A percentile compares a stretch with the other conserved stretches of the same genome.
Evolutionary conservation across 2,329 filamentous ascomycete genomes (phyloP).

Genomic region (Pseudocercospora macadamiae): DNA sequence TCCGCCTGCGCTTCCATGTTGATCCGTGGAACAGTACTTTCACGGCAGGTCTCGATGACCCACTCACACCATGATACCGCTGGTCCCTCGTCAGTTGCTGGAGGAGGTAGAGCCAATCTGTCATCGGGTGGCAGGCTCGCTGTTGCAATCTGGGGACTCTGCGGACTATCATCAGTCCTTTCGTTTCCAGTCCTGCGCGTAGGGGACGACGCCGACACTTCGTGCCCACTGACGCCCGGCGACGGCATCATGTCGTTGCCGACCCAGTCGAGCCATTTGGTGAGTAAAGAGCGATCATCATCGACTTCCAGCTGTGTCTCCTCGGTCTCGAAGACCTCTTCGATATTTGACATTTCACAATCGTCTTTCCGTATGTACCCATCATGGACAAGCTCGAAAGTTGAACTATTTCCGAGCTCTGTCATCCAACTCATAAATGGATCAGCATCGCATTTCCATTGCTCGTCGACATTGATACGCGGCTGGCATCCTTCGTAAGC

Average conservation of each 20-base stretch:
- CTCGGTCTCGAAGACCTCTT: too few relatives aligned
- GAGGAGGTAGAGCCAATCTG: too few relatives aligned
- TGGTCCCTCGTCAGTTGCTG: too few relatives aligned
- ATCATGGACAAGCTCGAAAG: not conserved
- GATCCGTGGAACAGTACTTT: too few relatives aligned
- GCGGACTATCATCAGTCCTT: not conserved
- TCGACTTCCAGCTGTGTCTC: too few relatives aligned
- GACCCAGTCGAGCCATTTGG: constrained; percentile 5
- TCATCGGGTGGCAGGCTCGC: too few relatives aligned
- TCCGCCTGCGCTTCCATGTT: not conserved
- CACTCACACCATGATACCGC: too few relatives aligned
- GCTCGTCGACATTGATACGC: not conserved
- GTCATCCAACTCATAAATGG: not conserved
- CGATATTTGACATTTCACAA: not conserved
- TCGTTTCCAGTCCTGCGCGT: too few relatives aligned
- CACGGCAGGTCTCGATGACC: too few relatives aligned
- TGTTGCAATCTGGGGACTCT: too few relatives aligned
- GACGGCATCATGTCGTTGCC: constrained; percentile 14
- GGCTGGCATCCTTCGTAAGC: constrained; percentile 1
- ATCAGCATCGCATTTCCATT: not conserved
- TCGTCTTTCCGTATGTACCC: not conserved
- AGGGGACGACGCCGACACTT: not conserved
- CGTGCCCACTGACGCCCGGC: not conserved
- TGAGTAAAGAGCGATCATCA: not conserved
- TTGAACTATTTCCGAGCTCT: not conserved